Conservation (phyloP, 192 early-diverging fungal genomes). For the Entrophospora sp. region DNA sequence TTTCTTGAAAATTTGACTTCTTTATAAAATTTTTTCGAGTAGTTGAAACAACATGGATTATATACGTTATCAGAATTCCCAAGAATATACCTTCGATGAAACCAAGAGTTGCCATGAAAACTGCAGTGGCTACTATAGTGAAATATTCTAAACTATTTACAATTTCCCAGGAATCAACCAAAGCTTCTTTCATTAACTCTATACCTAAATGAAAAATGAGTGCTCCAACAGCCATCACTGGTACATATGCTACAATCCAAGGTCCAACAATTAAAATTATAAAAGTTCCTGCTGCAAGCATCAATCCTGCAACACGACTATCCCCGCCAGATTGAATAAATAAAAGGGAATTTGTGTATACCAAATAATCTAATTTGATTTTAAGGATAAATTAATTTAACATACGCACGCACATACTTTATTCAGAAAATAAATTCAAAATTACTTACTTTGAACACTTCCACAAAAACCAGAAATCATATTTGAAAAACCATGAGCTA, state of each 20-base stretch:
- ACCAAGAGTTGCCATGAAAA: conserved; percentile 79
- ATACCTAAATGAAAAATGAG: conserved; percentile 94
- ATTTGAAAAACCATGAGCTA: conserved; percentile 90
- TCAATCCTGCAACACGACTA: conserved; percentile 72
- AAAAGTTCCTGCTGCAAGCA: conserved; percentile 68
- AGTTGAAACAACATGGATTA: no score
- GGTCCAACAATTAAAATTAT: conserved; percentile 75
- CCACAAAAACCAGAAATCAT: conserved; percentile 70
- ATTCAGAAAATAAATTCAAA: no score
- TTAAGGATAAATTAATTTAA: no score
- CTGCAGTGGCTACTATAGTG: conserved; percentile 77
- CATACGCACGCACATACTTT: no score
- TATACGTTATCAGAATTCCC: no score
- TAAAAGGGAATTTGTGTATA: conserved; percentile 84
- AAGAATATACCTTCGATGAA: conserved; percentile 96
- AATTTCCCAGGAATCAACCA: conserved; percentile 75
- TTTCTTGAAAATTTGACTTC: no score
- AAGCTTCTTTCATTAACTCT: conserved; percentile 84
- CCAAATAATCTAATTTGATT: conserved; percentile 85
- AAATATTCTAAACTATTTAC: conserved; percentile 86
- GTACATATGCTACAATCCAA: conserved; percentile 83
- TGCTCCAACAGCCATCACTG: conserved; percentile 89
- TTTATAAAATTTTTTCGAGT: no score
- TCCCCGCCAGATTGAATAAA: conserved; percentile 93
- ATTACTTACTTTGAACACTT: conserved; percentile 58